Base-by-base conservation (phyloP, 1,284 basidiomycete genomes). In the Inonotus obliquus region DNA sequence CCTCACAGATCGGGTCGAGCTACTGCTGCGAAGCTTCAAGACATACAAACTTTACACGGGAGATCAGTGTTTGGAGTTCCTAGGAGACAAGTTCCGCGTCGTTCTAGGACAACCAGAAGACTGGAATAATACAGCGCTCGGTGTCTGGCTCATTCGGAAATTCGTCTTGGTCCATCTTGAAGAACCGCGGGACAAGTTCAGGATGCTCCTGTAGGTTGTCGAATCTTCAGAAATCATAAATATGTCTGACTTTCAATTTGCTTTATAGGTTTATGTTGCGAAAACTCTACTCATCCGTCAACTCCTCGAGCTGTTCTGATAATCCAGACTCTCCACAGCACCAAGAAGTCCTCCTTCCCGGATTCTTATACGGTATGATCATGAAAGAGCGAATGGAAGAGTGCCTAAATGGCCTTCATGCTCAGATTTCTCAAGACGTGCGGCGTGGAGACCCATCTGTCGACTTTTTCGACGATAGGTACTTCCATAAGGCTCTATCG, bases 321-420 rank as follows among this genome's bases (percentile, higher is more conserved):
- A 99, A 99, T 71, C 96, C 97, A 13, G 97, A 99, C 80, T 99
- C 96, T 17, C 95, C 96, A 59, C 96, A 99, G 74, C 94, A 98
- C 72, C 97, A 99, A 74, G 97, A 99, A 72, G 94, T 98, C 51
- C 84, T 99, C 14, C 86, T 99, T 44, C 96, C 97, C 1, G 97
- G 97, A 37, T 88, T 83, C 67, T 76, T 99, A 29, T 98, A 98
- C 73, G 91, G 89, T 57, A 97, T 97, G 90, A 98, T 99, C 71
- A 91, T 99, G 79, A 98, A 98, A 76, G 97, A 99, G 75, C 87
- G 94, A 65, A 81, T 99, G 64, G 96, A 98, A 69, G 97, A 98
- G 74, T 88, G 87, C 19, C 76, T 98, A 57, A 89, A 84, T 68
- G 83, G 83, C 65, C 84, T 98, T 69, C 85, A 89, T 55, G 77